Evolutionary conservation across 371 early-diverging fungal species (phyloP).

Genomic region (Mucor plumbeus): DNA sequence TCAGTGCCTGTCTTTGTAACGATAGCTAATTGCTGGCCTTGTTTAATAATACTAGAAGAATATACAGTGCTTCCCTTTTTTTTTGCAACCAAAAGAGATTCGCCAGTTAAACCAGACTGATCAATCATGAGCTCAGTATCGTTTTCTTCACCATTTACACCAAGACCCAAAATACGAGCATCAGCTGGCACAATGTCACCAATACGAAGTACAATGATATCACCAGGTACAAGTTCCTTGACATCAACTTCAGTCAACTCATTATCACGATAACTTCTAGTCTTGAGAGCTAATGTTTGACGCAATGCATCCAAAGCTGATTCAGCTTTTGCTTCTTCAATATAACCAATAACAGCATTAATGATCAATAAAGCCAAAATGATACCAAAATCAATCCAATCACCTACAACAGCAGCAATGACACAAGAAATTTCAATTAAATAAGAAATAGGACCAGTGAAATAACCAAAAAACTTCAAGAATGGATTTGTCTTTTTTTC

Average conservation of each 20-base stretch:
- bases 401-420: constrained; percentile 71
- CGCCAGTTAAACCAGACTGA: constrained; percentile 94
- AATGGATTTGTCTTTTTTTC: constrained; percentile 82
- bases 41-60: constrained; percentile 85
- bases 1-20: constrained; percentile 85
- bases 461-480: constrained; percentile 88
- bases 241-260: constrained; percentile 82
- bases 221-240: constrained; percentile 81
- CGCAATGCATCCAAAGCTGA: constrained; percentile 89
- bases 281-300: constrained; percentile 85
- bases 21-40: constrained; percentile 84
- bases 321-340: constrained; percentile 90
- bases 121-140: constrained; percentile 84
- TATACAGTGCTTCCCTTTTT: constrained; percentile 81
- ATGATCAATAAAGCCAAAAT: constrained; percentile 79
- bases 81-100: constrained; percentile 86
- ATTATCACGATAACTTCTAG: constrained; percentile 77
- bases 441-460: constrained; percentile 88
- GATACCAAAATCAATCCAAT: constrained; percentile 89
- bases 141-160: constrained; percentile 76
- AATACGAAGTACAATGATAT: constrained; percentile 85
- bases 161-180: constrained; percentile 81
- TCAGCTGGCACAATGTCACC: constrained; percentile 97
- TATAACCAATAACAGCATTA: constrained; percentile 90
- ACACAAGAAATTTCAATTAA: constrained; percentile 85